These are phyloP conservation scores for Fraxinus baroniana DNA, from an alignment of 305 asterid genomes.

Conservation along the genomic window DNA sequence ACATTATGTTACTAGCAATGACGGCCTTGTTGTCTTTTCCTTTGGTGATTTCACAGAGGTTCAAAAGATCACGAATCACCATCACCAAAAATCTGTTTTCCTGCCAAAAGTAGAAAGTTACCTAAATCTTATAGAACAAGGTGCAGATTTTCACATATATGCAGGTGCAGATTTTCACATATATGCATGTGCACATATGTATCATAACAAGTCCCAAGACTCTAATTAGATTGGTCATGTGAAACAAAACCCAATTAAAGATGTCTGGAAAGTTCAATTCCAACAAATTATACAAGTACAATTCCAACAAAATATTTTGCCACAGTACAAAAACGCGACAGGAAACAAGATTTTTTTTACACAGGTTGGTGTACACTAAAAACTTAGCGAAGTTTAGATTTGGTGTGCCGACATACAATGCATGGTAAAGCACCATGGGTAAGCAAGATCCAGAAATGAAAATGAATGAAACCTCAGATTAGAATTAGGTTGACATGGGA, in stretches of 20 bases:
- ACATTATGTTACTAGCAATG: slow-evolving; percentile 99
- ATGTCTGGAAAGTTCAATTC: neutral
- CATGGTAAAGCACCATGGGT: neutral
- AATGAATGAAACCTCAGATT: neutral
- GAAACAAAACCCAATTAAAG: neutral
- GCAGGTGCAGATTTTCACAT: neutral
- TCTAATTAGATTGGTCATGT: neutral
- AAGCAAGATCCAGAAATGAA: neutral
- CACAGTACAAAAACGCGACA: neutral
- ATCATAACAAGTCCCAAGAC: neutral
- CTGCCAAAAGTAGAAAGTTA: slow-evolving; percentile 41
- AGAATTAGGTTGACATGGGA: neutral
- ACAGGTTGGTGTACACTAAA: neutral
- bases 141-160: neutral
- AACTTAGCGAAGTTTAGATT: neutral
- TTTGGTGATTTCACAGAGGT: slow-evolving; percentile 94
- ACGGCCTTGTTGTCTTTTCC: slow-evolving; percentile 99
- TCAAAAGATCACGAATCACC: slow-evolving; percentile 96
- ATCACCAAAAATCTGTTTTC: slow-evolving; percentile 95
- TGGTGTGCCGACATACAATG: neutral
- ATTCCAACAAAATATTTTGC: neutral
- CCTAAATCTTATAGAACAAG: neutral
- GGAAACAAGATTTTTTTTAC: neutral
- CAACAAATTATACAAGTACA: neutral
- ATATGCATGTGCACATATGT: neutral